phyloP scores from a whole-genome alignment of 2,329 filamentous ascomycete genomes.

The Aspergillus sojae region DNA sequence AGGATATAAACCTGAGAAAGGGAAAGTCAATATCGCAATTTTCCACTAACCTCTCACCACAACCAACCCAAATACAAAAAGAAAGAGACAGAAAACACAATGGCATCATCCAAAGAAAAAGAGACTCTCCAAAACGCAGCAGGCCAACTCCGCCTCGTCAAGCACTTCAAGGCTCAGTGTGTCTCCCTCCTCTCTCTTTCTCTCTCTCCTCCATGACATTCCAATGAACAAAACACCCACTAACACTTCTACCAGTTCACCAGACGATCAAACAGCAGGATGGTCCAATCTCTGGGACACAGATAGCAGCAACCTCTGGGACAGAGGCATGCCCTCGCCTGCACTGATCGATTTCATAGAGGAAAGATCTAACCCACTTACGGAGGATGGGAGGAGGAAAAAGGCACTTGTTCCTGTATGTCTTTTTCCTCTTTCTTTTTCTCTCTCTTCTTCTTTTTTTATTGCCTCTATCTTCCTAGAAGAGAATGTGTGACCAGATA shows the following conservation, averaged over 20 bases:
- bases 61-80: neutral
- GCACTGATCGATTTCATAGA: slow-evolving; percentile 34
- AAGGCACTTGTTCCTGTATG: slow-evolving; percentile 30
- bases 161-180: slow-evolving; percentile 3
- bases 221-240: neutral
- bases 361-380: slow-evolving; percentile 22
- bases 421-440: neutral
- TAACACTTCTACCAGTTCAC: neutral
- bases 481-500: neutral
- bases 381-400: slow-evolving; percentile 21
- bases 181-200: neutral
- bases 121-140: neutral
- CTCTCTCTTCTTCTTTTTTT: neutral
- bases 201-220: neutral
- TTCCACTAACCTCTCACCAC: neutral
- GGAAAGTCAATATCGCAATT: neutral
- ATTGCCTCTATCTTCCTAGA: neutral
- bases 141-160: slow-evolving; percentile 5
- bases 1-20: neutral
- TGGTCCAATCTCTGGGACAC: slow-evolving; percentile 27
- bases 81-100: neutral
- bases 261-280: slow-evolving; percentile 10
- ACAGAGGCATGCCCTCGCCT: slow-evolving; percentile 31
- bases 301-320: slow-evolving; percentile 28
- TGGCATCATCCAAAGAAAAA: neutral